Base-by-base conservation (phyloP, 106 monocot genomes). In the Apostasia ramifera region DNA sequence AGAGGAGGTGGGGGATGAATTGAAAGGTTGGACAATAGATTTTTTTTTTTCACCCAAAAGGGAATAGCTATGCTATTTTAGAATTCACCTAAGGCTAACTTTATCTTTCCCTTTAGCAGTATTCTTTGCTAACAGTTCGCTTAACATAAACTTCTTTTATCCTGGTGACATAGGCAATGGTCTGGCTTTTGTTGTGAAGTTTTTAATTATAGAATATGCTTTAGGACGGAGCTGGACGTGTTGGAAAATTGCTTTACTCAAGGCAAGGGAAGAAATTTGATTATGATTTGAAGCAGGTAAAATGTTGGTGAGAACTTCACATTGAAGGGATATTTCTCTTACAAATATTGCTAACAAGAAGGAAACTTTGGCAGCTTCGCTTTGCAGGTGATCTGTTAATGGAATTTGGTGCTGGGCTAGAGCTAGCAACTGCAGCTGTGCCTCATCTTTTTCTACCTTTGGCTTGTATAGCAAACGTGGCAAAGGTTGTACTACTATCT, bases 171-270 rank as follows among this genome's bases (percentile, higher is more conserved):
- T 26, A 26, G 26, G 26, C 26, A 26, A 26, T 26, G 26, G 26
- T 26, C 26, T 26, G 26, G 26, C 26, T 26, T 26, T 26, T 26
- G 26, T 26, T 26, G 26, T 26, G 26, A 26, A 26, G 6, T 50
- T 50, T 50, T 5, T 4, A 5, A 50, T 50, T 50, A 50, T 50
- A 8, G 50, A 50, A 4, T 50, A 5, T 26, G 48, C 37, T 70
- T 37, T 69, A 91, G 98, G 98, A 98, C 83, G 98, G 98, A 74
- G 98, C 98, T 74, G 98, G 98, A 2, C 92, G 98, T 67, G 83
- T 93, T 83, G 98, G 98, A 1, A 98, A 98, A 88, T 93, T 98
- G 98, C 77, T 98, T 66, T 98, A 93, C 87, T 84, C 98, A 47
- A 76, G 98, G 41, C 98, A 98, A 82, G 98, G 98, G 67, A 98